Conservation (phyloP, 495 filamentous ascomycete species). For the Tuber calosporum region DNA sequence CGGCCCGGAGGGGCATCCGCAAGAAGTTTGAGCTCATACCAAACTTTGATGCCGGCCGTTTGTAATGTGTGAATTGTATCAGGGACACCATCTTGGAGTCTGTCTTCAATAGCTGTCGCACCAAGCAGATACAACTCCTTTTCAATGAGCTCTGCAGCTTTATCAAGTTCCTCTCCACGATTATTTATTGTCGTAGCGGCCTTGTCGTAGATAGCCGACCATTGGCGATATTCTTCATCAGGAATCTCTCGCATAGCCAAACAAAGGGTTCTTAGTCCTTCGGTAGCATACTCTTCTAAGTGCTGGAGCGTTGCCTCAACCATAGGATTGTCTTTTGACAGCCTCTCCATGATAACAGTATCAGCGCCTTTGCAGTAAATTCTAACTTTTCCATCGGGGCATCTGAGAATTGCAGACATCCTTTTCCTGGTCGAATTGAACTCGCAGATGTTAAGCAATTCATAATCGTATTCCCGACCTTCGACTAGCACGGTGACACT, state of each 20-base stretch:
- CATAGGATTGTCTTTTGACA: constrained; percentile 67
- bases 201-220: constrained; percentile 79
- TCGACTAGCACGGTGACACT: constrained; percentile 71
- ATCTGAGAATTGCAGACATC: constrained; percentile 95
- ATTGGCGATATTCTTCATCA: constrained; percentile 83
- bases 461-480: constrained; percentile 70
- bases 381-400: constrained; percentile 89
- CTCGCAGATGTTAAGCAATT: constrained; percentile 90
- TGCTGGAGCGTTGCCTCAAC: constrained; percentile 84
- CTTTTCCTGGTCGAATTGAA: constrained; percentile 98
- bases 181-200: constrained; percentile 87
- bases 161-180: constrained; percentile 90
- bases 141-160: constrained; percentile 93
- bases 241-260: constrained; percentile 90
- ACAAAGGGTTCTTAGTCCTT: constrained; percentile 91
- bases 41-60: constrained; percentile 95
- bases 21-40: constrained; percentile 45
- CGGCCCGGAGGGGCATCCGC: not conserved
- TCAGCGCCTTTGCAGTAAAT: constrained; percentile 96
- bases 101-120: constrained; percentile 95
- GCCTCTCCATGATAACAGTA: constrained; percentile 88
- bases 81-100: constrained; percentile 92
- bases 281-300: constrained; percentile 94
- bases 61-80: constrained; percentile 98
- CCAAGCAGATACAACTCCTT: constrained; percentile 84